phyloP scores from a whole-genome alignment of 2,329 filamentous ascomycete genomes.

The Scedosporium apiospermum region DNA sequence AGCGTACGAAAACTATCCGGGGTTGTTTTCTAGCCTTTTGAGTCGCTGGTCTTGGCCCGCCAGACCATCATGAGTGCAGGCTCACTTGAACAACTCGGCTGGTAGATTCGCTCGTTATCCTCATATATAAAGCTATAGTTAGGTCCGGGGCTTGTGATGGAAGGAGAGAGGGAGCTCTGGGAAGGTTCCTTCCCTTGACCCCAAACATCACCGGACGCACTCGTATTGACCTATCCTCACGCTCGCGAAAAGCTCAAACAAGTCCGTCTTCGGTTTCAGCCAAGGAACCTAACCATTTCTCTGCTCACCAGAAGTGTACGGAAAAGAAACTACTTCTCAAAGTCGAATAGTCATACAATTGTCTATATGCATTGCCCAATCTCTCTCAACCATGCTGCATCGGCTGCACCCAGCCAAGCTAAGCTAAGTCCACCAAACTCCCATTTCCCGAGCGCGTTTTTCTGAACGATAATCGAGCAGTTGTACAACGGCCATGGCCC shows the following conservation, averaged over 20 bases:
- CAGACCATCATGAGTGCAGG: too few relatives aligned
- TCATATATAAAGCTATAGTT: too few relatives aligned
- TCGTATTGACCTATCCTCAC: neutral
- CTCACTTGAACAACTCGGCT: too few relatives aligned
- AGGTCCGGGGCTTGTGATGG: too few relatives aligned
- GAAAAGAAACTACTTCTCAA: neutral
- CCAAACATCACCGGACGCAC: too few relatives aligned
- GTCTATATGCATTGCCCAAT: constrained; percentile 3
- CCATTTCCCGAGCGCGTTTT: neutral
- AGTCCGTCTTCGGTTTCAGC: neutral
- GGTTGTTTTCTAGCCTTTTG: too few relatives aligned
- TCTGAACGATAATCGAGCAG: neutral
- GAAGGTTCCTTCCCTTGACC: too few relatives aligned
- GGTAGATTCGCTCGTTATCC: too few relatives aligned
- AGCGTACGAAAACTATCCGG: too few relatives aligned
- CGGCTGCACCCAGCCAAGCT: neutral
- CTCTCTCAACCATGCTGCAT: neutral
- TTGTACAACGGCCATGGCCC: neutral
- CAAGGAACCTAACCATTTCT: neutral
- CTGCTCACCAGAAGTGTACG: neutral
- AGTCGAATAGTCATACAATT: constrained; percentile 7
- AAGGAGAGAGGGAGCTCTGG: too few relatives aligned
- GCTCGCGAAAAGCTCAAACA: neutral
- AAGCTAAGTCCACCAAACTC: neutral
- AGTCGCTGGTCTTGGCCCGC: too few relatives aligned